Base-by-base conservation (phyloP, 352 stramenopile species). In the Pelagophyceae sp. region DNA sequence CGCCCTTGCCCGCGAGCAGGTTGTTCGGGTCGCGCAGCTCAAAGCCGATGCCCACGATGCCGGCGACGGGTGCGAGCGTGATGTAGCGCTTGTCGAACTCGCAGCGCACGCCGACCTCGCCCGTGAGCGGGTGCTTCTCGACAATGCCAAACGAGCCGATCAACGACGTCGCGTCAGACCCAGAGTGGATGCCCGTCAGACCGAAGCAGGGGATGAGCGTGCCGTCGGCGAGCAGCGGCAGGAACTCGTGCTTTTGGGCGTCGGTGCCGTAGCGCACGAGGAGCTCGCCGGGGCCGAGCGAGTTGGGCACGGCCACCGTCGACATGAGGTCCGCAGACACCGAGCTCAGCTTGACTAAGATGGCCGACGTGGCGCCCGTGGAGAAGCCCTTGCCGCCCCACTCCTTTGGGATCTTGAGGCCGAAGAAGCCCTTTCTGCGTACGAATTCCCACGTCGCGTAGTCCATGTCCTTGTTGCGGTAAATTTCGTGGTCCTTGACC, bases 1-100 rank as follows among this genome's bases (percentile, higher is more conserved):
- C 84, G 40, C 95, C 94, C 6, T 88, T 85, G 63, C 94, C 94
- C 81, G 95, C 95, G 71, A 99, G 87, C 31, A 99, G 84, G 54
- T 89, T 89, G 45, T 98, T 87, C 3, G 95, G 95, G 85, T 99
- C 95, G 20, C 63, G 93, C 2, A 98, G 86, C 79, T 98, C 95
- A 79, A 99, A 95, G 29, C 94, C 95, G 67, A 99, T 86, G 38
- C 95, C 95, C 15, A 99, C 95, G 79, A 96, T 94, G 54, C 95
- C 96, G 45, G 95, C 95, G 19, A 98, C 94, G 5, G 95, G 95
- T 27, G 95, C 95, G 72, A 99, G 82, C 17, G 95, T 99, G 83
- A 99, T 99, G 89, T 99, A 99, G 75, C 95, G 89, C 87, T 99
- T 99, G 85, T 96, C 97, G 87, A 99, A 99, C 70, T 88, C 92